Evolutionary conservation across 192 early-diverging fungal genomes (phyloP).

Genomic region (Helicostylum pulchrum): DNA sequence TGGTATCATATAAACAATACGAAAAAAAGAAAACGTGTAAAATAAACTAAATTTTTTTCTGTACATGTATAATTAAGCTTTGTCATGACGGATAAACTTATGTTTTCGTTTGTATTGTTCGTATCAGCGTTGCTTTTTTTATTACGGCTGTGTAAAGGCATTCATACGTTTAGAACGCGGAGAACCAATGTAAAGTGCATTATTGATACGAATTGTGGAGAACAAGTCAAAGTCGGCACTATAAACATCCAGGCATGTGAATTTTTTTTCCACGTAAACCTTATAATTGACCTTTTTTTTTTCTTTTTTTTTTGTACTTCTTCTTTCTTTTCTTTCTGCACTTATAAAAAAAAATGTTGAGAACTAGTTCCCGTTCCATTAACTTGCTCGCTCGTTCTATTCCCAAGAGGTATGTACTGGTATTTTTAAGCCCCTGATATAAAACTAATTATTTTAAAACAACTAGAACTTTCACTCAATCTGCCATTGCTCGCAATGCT

Average conservation of each 20-base stretch:
- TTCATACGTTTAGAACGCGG: too few relatives aligned
- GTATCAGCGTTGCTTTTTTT: too few relatives aligned
- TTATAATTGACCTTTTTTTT: not conserved
- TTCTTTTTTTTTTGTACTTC: not conserved
- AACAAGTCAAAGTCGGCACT: not conserved
- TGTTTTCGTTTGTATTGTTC: too few relatives aligned
- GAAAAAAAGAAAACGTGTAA: too few relatives aligned
- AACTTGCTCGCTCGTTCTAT: conserved; percentile 20
- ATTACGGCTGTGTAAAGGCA: too few relatives aligned
- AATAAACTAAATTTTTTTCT: too few relatives aligned
- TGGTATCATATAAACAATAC: too few relatives aligned
- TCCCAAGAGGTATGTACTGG: conserved; percentile 22
- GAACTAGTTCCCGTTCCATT: conserved; percentile 16
- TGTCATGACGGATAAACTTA: too few relatives aligned
- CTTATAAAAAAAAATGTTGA: conserved; percentile 18
- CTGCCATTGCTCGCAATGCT: conserved; percentile 38
- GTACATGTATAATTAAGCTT: too few relatives aligned
- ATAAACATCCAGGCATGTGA: conserved; percentile 1
- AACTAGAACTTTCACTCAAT: conserved; percentile 49
- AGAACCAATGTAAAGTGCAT: not conserved
- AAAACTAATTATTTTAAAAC: not conserved
- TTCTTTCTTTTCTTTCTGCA: not conserved
- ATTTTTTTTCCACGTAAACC: conserved; percentile 10
- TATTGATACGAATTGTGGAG: conserved; percentile 16
- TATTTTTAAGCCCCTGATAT: not conserved